A percentile compares a stretch with the other conserved stretches of the same genome.
Conservation (phyloP, 2,329 filamentous ascomycete species). For the Pseudogymnoascus sp. region DNA sequence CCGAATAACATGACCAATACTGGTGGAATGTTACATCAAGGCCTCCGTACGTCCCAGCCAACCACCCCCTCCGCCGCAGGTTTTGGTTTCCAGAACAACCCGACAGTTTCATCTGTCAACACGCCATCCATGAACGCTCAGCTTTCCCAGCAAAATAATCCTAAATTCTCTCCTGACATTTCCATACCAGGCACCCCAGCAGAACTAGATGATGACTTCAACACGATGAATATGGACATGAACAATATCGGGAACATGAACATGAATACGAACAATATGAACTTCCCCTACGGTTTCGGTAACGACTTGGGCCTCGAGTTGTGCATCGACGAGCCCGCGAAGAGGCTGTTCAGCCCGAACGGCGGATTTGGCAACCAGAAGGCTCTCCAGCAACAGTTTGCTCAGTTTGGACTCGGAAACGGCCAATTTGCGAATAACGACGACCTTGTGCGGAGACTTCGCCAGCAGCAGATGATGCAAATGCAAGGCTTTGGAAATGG, state of each 20-base stretch:
- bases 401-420: conserved; percentile 57
- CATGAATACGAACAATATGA: conserved; percentile 33
- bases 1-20: conserved; percentile 77
- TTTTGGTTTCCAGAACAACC: conserved; percentile 82
- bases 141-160: conserved; percentile 47
- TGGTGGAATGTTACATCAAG: conserved; percentile 60
- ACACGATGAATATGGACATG: conserved; percentile 51
- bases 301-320: conserved; percentile 50
- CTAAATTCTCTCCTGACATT: conserved; percentile 43
- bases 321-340: conserved; percentile 87
- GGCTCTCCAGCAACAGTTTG: conserved; percentile 58
- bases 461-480: conserved; percentile 49
- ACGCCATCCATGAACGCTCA: conserved; percentile 83
- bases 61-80: conserved; percentile 71
- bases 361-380: conserved; percentile 60
- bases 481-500: conserved; percentile 22
- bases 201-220: conserved; percentile 67
- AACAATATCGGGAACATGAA: conserved; percentile 50
- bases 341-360: conserved; percentile 82
- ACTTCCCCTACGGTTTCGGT: conserved; percentile 27
- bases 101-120: conserved; percentile 94
- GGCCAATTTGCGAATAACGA: conserved; percentile 62
- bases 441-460: conserved; percentile 60
- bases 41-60: conserved; percentile 76
- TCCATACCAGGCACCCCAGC: conserved; percentile 62